Evolutionary conservation across 2,329 filamentous ascomycete species (phyloP), one percentile per base, ranked within the genome.

Genomic region (Biscogniauxia mediterranea): DNA sequence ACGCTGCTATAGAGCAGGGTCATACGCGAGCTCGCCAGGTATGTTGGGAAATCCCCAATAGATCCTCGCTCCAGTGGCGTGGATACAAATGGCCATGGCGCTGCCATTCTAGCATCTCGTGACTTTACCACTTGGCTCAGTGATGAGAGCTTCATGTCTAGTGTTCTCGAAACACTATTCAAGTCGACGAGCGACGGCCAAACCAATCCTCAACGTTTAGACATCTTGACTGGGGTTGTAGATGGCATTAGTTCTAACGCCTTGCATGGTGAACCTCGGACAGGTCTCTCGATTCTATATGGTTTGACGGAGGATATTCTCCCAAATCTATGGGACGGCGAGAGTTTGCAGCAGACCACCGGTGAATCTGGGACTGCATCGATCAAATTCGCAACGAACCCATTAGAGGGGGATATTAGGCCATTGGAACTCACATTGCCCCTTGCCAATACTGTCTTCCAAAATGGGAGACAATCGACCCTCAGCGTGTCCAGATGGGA

Each of bases 371-470:
- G 69, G 15, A 74, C 77, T 2, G 73, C 80, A 8, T 77, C 77
- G 17, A 68, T 85, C 6, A 78, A 76, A 0, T 77, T 83, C 55
- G 63, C 74, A 19, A 69, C 80, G 17, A 76, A 76, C 7, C 66
- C 68, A 9, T 52, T 72, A 21, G 54, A 61, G 6, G 56, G 61
- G 5, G 61, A 68, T 28, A 63, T 59, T 1, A 63, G 62, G 38
- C 61, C 62, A 5, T 64, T 78, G 2, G 72, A 75, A 2, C 73
- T 83, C 58, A 85, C 81, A 5, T 61, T 93, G 1, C 91, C 91
- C 1, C 77, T 95, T 25, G 88, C 91, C 50, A 91, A 92, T 69
- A 96, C 92, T 0, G 78, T 92, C 6, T 95, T 95, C 70, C 84
- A 87, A 49, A 94, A 88, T 62, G 89, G 87, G 53, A 80, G 78